These are phyloP conservation scores for Syzygium malaccense DNA, from an alignment of 441 rosid species.

Conservation along the genomic window DNA sequence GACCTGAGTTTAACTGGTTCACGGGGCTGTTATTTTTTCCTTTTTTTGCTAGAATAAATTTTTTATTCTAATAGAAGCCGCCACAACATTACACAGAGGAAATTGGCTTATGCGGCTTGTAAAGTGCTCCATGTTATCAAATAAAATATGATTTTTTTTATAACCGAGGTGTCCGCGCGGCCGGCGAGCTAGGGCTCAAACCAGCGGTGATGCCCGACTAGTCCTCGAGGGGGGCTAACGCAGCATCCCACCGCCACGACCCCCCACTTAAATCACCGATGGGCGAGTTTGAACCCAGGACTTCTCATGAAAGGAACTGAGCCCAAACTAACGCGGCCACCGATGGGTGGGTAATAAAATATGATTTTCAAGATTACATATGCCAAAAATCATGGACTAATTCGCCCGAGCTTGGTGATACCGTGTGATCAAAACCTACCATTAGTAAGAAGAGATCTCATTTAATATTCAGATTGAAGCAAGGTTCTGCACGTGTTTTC, in stretches of 20 bases:
- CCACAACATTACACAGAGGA: background rate
- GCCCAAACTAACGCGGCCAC: too few relatives aligned
- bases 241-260: too few relatives aligned
- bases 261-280: too few relatives aligned
- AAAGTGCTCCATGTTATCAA: background rate
- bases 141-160: background rate
- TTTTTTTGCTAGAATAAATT: background rate
- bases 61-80: background rate
- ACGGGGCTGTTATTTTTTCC: background rate
- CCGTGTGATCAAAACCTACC: background rate
- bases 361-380: background rate
- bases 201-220: too few relatives aligned
- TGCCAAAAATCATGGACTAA: background rate
- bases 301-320: too few relatives aligned
- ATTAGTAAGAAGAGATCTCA: background rate
- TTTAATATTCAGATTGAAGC: background rate
- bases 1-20: background rate
- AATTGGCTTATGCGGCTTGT: background rate
- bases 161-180: too few relatives aligned
- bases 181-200: too few relatives aligned
- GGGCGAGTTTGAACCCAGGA: too few relatives aligned
- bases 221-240: too few relatives aligned
- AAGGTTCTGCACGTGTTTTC: background rate
- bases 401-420: fast-evolving
- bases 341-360: too few relatives aligned